Percentiles rank a stretch among this genome's conserved stretches.
These are phyloP conservation scores for Eremochloa ophiuroides DNA, from an alignment of 176 grass and related monocot genomes.

Conservation along the genomic window DNA sequence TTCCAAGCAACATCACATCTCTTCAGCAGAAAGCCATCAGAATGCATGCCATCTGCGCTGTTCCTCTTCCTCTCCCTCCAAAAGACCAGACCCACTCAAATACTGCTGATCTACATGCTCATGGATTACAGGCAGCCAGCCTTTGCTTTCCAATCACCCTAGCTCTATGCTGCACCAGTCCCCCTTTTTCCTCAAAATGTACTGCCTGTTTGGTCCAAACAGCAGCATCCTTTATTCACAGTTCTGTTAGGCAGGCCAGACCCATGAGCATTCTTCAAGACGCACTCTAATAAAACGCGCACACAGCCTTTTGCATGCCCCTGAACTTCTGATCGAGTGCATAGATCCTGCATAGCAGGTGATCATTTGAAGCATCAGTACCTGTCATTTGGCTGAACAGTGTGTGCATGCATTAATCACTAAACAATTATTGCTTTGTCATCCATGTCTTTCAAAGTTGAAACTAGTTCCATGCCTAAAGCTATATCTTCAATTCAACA, in stretches of 20 bases:
- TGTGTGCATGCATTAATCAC: conserved; percentile 30
- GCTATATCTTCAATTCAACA: background rate
- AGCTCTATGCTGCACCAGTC: conserved; percentile 20
- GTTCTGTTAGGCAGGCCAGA: conserved; percentile 28
- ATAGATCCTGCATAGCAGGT: background rate
- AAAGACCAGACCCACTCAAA: conserved; percentile 8
- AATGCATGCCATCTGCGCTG: background rate
- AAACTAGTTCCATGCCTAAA: background rate
- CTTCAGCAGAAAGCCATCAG: conserved; percentile 41
- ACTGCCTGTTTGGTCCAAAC: conserved; percentile 34
- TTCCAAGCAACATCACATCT: conserved; percentile 50
- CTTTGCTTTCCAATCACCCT: conserved; percentile 48
- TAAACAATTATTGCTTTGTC: conserved; percentile 7
- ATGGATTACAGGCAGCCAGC: conserved; percentile 30
- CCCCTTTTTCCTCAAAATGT: conserved; percentile 12
- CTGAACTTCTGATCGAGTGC: background rate
- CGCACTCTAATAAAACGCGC: background rate
- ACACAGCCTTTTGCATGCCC: background rate
- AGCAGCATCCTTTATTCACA: conserved; percentile 21
- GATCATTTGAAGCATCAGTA: conserved; percentile 1
- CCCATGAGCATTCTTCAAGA: conserved; percentile 4
- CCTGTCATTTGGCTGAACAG: background rate
- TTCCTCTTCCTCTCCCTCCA: background rate
- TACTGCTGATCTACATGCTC: background rate
- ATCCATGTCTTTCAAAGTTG: conserved; percentile 9